These are phyloP conservation scores for Nakataea oryzae DNA, from an alignment of 2,329 filamentous ascomycete species.

Conservation along the genomic window DNA sequence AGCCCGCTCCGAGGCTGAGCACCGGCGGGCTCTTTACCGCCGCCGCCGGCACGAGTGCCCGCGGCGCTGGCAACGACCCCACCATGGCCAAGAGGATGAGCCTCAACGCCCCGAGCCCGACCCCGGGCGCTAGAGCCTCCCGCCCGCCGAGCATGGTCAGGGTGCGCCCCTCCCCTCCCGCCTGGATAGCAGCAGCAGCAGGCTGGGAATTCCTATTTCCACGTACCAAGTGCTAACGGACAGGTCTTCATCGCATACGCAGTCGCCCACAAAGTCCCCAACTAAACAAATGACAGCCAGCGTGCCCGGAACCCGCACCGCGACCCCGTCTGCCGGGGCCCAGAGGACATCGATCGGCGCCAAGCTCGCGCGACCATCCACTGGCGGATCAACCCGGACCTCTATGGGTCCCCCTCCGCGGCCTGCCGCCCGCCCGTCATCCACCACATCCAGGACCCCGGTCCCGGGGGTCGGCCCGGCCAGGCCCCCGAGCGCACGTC, in stretches of 20 bases:
- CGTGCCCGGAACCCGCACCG: constrained; percentile 49
- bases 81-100: constrained; percentile 53
- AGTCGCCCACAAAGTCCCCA: constrained; percentile 73
- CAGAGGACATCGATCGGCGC: constrained; percentile 29
- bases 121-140: constrained; percentile 48
- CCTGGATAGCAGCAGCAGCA: background rate
- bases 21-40: constrained; percentile 31
- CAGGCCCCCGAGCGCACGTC: constrained; percentile 29
- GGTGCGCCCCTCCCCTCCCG: constrained; percentile 26
- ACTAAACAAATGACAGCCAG: constrained; percentile 62
- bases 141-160: constrained; percentile 46
- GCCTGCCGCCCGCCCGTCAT: constrained; percentile 31
- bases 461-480: constrained; percentile 13
- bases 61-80: constrained; percentile 36
- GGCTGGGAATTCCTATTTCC: background rate
- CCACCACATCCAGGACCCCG: constrained; percentile 24
- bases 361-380: constrained; percentile 41
- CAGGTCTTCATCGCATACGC: constrained; percentile 3
- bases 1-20: constrained; percentile 33
- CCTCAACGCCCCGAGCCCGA: constrained; percentile 62
- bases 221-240: constrained; percentile 11
- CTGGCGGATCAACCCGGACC: constrained; percentile 37
- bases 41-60: constrained; percentile 22
- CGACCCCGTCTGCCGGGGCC: constrained; percentile 49
- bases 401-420: constrained; percentile 59